A percentile compares a stretch with the other conserved stretches of the same genome.
Conservation (phyloP, 345 rosid species). For the Turritis glabra region DNA sequence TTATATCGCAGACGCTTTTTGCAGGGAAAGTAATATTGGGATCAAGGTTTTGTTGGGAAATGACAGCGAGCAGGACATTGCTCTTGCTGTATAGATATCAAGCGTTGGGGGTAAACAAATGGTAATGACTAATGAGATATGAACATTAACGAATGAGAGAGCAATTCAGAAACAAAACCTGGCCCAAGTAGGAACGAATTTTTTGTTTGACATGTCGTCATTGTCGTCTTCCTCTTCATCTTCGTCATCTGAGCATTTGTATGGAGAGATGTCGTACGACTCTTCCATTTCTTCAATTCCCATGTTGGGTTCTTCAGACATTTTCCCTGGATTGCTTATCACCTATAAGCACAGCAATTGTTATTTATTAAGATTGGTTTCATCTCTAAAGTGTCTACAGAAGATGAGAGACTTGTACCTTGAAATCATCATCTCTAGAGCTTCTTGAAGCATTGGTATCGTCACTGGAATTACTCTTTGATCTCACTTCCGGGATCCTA, state of each 20-base stretch:
- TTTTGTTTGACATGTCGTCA: slow-evolving; percentile 48
- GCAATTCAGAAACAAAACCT: slow-evolving; percentile 47
- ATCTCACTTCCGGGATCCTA: slow-evolving; percentile 38
- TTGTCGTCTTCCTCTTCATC: slow-evolving; percentile 71
- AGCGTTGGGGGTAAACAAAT: slow-evolving; percentile 20
- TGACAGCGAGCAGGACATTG: slow-evolving; percentile 41
- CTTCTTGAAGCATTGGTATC: slow-evolving; percentile 33
- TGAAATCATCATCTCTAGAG: slow-evolving; percentile 42
- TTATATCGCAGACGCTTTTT: slow-evolving; percentile 51
- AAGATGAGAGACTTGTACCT: slow-evolving; percentile 50
- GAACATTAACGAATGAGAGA: slow-evolving; percentile 11
- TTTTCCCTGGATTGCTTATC: slow-evolving; percentile 28
- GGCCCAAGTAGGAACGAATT: slow-evolving; percentile 86
- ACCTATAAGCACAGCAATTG: slow-evolving; percentile 41
- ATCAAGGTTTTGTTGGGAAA: slow-evolving; percentile 53
- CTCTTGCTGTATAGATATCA: slow-evolving; percentile 54
- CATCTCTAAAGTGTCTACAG: not conserved
- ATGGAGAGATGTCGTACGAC: slow-evolving; percentile 91
- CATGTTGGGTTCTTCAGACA: slow-evolving; percentile 25
- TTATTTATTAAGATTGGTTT: slow-evolving; percentile 10
- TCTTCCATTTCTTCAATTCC: slow-evolving; percentile 40
- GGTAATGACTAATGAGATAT: slow-evolving; percentile 3
- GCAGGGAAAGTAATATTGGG: slow-evolving; percentile 53
- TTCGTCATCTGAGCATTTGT: slow-evolving; percentile 86
- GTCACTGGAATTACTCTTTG: slow-evolving; percentile 41